Conservation (phyloP, 2,329 filamentous ascomycete species). For the Juglanconis sp. region DNA sequence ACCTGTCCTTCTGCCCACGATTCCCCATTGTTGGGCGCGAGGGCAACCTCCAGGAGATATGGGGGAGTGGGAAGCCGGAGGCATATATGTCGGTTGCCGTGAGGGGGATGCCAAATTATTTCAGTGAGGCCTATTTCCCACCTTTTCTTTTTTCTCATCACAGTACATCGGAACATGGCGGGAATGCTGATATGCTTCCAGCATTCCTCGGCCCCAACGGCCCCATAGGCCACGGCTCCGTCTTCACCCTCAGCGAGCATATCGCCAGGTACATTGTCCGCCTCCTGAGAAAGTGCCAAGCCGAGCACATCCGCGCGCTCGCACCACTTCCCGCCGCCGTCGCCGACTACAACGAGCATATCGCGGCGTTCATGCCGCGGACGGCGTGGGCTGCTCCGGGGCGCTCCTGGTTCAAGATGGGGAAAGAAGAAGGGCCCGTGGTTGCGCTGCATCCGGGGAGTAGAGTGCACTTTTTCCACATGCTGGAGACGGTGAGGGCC, state of each 20-base stretch:
- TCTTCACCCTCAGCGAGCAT: slow-evolving; percentile 50
- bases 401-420: slow-evolving; percentile 51
- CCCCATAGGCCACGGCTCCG: slow-evolving; percentile 48
- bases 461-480: slow-evolving; percentile 50
- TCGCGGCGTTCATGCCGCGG: slow-evolving; percentile 49
- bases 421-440: slow-evolving; percentile 40
- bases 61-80: slow-evolving; percentile 40
- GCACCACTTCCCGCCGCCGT: slow-evolving; percentile 43
- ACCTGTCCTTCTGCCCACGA: slow-evolving; percentile 49
- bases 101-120: slow-evolving; percentile 52
- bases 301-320: slow-evolving; percentile 46
- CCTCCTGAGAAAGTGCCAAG: slow-evolving; percentile 47
- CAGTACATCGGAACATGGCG: not conserved
- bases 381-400: slow-evolving; percentile 46
- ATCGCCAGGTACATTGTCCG: slow-evolving; percentile 50
- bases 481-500: slow-evolving; percentile 46
- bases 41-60: slow-evolving; percentile 50
- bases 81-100: slow-evolving; percentile 55
- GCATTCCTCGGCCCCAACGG: slow-evolving; percentile 51
- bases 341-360: slow-evolving; percentile 49
- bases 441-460: slow-evolving; percentile 50
- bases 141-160: not conserved
- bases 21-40: slow-evolving; percentile 47
- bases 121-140: slow-evolving; percentile 37
- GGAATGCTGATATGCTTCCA: slow-evolving; percentile 22